A percentile compares a stretch with the other conserved stretches of the same genome.
These are phyloP conservation scores for Podaxis sp. DNA, from an alignment of 768 basidiomycete genomes.

Conservation along the genomic window DNA sequence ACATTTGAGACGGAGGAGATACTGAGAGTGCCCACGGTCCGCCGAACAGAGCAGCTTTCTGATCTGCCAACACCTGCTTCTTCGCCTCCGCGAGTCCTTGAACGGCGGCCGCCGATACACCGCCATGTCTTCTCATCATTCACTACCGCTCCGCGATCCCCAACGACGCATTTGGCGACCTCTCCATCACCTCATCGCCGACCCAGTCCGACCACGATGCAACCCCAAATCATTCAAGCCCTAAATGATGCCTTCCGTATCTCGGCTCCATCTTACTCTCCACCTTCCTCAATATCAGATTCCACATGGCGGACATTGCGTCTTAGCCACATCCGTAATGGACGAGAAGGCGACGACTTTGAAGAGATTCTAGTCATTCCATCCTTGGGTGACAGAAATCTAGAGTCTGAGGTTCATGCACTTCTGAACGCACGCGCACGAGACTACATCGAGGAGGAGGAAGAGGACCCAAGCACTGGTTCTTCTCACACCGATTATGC, in stretches of 20 bases:
- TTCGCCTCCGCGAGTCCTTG: constrained; percentile 2
- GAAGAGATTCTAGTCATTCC: constrained; percentile 57
- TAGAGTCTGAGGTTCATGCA: constrained; percentile 59
- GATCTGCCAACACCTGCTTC: constrained; percentile 1
- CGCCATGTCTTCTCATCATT: constrained; percentile 13
- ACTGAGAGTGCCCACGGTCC: constrained; percentile 15
- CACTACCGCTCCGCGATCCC: constrained; percentile 10
- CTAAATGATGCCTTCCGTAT: constrained; percentile 63
- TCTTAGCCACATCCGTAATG: constrained; percentile 19
- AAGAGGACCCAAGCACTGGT: constrained; percentile 28
- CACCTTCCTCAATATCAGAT: constrained; percentile 42
- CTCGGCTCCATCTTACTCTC: constrained; percentile 36
- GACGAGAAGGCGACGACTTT: constrained; percentile 32
- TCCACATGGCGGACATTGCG: constrained; percentile 44
- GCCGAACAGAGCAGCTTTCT: constrained; percentile 2
- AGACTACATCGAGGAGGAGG: constrained; percentile 16
- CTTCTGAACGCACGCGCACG: constrained; percentile 48
- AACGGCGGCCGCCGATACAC: neutral
- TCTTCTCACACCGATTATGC: constrained; percentile 31
- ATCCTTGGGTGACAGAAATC: constrained; percentile 50
- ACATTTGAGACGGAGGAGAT: constrained; percentile 19
- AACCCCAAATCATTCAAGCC: constrained; percentile 49
- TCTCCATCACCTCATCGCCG: constrained; percentile 8
- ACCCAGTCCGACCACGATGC: neutral
- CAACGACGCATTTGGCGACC: neutral